Base-by-base conservation (phyloP, 2,329 filamentous ascomycete species). In the Pseudogymnoascus sp. region DNA sequence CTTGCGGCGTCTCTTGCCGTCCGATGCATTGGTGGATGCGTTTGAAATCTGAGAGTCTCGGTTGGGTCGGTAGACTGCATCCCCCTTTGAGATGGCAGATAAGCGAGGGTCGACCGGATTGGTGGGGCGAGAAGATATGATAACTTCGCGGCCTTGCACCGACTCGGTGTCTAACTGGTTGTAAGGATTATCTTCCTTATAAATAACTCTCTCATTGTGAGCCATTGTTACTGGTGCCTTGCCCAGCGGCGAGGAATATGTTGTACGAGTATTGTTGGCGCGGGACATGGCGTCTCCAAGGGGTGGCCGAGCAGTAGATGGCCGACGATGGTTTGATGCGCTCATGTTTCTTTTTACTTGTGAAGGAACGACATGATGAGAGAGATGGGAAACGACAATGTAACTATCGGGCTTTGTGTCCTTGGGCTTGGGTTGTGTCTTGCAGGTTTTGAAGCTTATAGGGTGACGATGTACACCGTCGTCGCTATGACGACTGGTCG, bases 1-100 rank as follows among this genome's bases (percentile, higher is more conserved):
- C 75, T 88, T 88, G 66, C 72, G 64, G 10, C 65, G 64, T 62
- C 68, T 70, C 21, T 43, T 43, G 21, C 68, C 64, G 65, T 69
- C 73, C 31, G 69, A 73, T 23, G 65, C 70, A 68, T 68, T 74
- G 2, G 72, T 74, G 2, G 76, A 77, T 29, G 69, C 68, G 39
- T 72, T 73, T 8, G 74, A 77, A 59, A 74, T 70, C 59, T 75
- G 74, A 0, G 77, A 79, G 38, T 71, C 71, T 31, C 76, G 74
- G 19, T 74, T 75, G 1, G 73, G 70, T 39, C 73, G 69, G 4
- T 66, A 61, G 3, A 66, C 68, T 6, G 67, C 66, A 37, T 69
- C 67, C 14, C 74, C 72, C 45, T 73, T 72, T 1, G 72, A 70
- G 38, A 74, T 68, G 6, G 72, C 69, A 7, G 73, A 73, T 26